Percentiles rank a stretch among this genome's conserved stretches.
Conservation (phyloP, 192 early-diverging fungal species). For the Coemansia sp. region DNA sequence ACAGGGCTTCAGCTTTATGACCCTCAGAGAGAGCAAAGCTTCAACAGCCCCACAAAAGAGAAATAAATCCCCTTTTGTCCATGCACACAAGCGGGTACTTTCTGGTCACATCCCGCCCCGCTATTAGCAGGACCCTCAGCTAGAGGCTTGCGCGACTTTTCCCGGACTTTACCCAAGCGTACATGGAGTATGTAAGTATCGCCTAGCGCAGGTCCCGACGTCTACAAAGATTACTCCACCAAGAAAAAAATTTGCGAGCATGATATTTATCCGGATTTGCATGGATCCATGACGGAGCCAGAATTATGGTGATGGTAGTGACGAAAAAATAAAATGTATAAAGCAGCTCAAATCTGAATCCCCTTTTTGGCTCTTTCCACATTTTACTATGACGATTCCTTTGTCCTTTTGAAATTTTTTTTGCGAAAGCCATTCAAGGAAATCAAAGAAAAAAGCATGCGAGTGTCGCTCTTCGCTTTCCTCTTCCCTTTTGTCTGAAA, state of each 20-base stretch:
- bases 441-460: background rate
- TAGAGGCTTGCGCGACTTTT: conserved; percentile 37
- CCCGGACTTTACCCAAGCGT: conserved; percentile 50
- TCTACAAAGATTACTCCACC: conserved; percentile 14
- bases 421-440: background rate
- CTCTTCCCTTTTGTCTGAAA: background rate
- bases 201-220: conserved; percentile 48
- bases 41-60: background rate
- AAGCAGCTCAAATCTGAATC: background rate
- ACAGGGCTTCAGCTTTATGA: conserved; percentile 11
- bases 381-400: background rate
- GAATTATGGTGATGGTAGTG: background rate
- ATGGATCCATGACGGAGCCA: background rate
- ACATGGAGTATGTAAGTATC: conserved; percentile 24
- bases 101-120: conserved; percentile 49
- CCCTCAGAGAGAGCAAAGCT: background rate
- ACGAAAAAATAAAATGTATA: background rate
- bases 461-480: background rate
- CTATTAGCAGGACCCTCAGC: conserved; percentile 43
- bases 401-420: background rate
- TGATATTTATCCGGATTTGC: background rate
- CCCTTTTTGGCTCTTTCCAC: background rate
- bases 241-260: background rate
- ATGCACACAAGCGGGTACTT: conserved; percentile 7
- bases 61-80: background rate